Percentiles rank a stretch among this genome's conserved stretches.
These are phyloP conservation scores for Neurospora pannonica DNA, from an alignment of 495 filamentous ascomycete genomes.

Conservation along the genomic window DNA sequence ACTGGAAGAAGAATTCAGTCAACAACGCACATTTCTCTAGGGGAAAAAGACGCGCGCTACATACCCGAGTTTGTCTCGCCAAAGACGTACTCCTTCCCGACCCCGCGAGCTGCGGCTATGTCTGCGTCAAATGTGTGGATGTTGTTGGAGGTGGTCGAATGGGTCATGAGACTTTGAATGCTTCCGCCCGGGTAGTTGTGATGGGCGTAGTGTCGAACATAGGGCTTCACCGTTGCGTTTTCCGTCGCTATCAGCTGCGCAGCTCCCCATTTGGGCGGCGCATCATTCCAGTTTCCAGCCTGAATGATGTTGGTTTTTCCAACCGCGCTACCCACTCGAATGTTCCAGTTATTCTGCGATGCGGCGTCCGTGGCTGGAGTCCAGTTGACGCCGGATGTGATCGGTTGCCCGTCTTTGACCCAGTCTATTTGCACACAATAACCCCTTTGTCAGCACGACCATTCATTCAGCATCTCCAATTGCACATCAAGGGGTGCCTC, in stretches of 20 bases:
- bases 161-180: slow-evolving; percentile 42
- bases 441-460: neutral
- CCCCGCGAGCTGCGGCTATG: slow-evolving; percentile 32
- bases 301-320: slow-evolving; percentile 38
- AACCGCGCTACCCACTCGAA: slow-evolving; percentile 40
- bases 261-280: slow-evolving; percentile 43
- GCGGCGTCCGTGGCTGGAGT: slow-evolving; percentile 41
- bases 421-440: slow-evolving; percentile 21
- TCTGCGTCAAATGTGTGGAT: slow-evolving; percentile 41
- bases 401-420: slow-evolving; percentile 36
- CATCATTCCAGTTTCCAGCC: slow-evolving; percentile 49
- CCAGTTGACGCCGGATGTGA: slow-evolving; percentile 42
- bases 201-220: slow-evolving; percentile 45
- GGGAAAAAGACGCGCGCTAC: neutral
- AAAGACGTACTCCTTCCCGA: slow-evolving; percentile 45
- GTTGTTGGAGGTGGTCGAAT: slow-evolving; percentile 30
- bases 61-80: slow-evolving; percentile 52
- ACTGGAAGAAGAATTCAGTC: slow-evolving; percentile 12
- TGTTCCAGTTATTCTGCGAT: slow-evolving; percentile 47
- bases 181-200: slow-evolving; percentile 53
- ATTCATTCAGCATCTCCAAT: slow-evolving; percentile 9
- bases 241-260: slow-evolving; percentile 36
- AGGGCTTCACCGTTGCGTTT: slow-evolving; percentile 39
- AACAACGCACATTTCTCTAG: neutral
- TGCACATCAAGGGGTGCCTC: slow-evolving; percentile 2